Evolutionary conservation across 306 rosid species (phyloP).

Genomic region (Gynostemma pentaphyllum): DNA sequence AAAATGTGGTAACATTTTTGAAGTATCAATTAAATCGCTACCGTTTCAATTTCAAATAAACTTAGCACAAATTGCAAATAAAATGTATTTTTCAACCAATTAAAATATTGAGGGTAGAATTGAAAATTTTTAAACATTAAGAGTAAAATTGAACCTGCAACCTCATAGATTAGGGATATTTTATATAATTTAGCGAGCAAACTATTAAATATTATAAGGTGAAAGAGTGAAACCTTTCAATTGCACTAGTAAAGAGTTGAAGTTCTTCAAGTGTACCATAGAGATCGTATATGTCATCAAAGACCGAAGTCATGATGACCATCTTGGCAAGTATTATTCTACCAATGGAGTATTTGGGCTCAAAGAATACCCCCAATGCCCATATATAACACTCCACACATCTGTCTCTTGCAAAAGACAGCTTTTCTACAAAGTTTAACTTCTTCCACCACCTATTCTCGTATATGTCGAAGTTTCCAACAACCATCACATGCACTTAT

Average conservation of each 20-base stretch:
- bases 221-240: not conserved
- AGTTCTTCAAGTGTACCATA: not conserved
- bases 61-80: too few relatives aligned
- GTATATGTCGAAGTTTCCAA: not conserved
- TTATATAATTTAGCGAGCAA: too few relatives aligned
- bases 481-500: too few relatives aligned
- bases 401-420: not conserved
- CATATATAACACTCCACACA: not conserved
- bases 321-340: not conserved
- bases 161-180: too few relatives aligned
- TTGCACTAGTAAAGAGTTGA: not conserved
- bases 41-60: too few relatives aligned
- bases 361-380: not conserved
- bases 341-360: not conserved
- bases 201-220: too few relatives aligned
- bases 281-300: not conserved
- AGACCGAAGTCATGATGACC: not conserved
- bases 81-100: too few relatives aligned
- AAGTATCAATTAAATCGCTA: too few relatives aligned
- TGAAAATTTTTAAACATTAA: too few relatives aligned
- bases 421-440: not conserved
- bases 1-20: too few relatives aligned
- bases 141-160: too few relatives aligned
- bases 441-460: not conserved
- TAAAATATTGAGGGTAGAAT: too few relatives aligned